phyloP scores from a whole-genome alignment of 2,329 filamentous ascomycete species.

The Teratosphaeria epicoccoides region DNA sequence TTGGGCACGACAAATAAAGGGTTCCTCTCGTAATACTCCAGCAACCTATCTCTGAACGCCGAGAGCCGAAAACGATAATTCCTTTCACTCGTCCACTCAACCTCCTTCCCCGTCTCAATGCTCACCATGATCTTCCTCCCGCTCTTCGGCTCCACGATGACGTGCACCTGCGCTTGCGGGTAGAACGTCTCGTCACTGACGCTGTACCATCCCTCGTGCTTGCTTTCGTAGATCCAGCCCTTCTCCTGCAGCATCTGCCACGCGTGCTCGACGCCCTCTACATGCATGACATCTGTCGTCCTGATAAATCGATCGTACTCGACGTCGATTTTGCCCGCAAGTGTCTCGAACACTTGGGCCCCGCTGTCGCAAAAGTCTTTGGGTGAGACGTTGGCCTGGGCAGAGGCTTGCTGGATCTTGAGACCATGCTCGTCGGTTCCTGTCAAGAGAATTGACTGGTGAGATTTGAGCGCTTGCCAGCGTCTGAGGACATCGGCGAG shows the following conservation, averaged over 20 bases:
- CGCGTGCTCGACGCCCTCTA: conserved; percentile 75
- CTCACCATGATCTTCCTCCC: conserved; percentile 68
- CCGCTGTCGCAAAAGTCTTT: conserved; percentile 84
- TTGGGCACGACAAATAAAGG: conserved; percentile 66
- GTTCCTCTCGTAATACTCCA: conserved; percentile 70
- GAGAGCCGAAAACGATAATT: conserved; percentile 95
- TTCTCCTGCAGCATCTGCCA: conserved; percentile 71
- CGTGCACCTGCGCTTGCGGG: conserved; percentile 62
- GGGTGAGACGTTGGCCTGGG: conserved; percentile 56
- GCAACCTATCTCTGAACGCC: conserved; percentile 64
- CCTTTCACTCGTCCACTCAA: conserved; percentile 85
- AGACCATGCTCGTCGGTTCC: conserved; percentile 96
- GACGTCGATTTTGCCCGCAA: conserved; percentile 61
- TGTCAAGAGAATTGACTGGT: conserved; percentile 65
- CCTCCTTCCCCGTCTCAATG: conserved; percentile 79
- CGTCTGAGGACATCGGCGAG: conserved; percentile 84
- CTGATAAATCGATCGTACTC: conserved; percentile 81
- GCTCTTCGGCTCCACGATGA: conserved; percentile 65
- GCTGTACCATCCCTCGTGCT: conserved; percentile 92
- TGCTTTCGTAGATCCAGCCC: conserved; percentile 71
- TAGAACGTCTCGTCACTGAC: conserved; percentile 97
- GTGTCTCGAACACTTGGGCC: conserved; percentile 63
- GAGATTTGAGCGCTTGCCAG: conserved; percentile 70
- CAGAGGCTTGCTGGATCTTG: conserved; percentile 86
- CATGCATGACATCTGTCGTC: conserved; percentile 75